phyloP scores from a whole-genome alignment of 495 filamentous ascomycete genomes.

The Penicillium paradoxum region DNA sequence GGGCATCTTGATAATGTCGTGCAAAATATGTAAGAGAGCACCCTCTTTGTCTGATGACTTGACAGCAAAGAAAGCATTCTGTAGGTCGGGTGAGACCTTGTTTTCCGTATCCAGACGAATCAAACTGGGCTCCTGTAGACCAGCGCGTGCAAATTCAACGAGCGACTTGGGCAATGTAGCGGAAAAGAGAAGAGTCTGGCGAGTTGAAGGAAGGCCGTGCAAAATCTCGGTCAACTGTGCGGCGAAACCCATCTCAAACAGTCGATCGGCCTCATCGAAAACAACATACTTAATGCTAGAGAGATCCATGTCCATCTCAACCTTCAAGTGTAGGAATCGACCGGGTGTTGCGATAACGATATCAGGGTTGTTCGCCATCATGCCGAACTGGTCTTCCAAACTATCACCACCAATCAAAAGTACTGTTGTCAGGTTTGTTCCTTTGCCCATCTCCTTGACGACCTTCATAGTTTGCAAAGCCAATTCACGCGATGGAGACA shows the following conservation, averaged over 20 bases:
- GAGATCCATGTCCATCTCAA: slow-evolving; percentile 88
- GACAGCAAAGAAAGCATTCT: slow-evolving; percentile 89
- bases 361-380: slow-evolving; percentile 92
- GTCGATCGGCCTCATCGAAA: slow-evolving; percentile 92
- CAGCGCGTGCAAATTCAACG: slow-evolving; percentile 92
- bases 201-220: slow-evolving; percentile 71
- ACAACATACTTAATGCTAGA: slow-evolving; percentile 85
- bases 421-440: slow-evolving; percentile 83
- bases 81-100: slow-evolving; percentile 89
- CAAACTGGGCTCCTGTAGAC: slow-evolving; percentile 80
- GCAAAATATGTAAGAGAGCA: slow-evolving; percentile 79
- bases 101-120: slow-evolving; percentile 89
- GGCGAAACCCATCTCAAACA: slow-evolving; percentile 98
- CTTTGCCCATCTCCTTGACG: slow-evolving; percentile 85
- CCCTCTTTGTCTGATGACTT: slow-evolving; percentile 92
- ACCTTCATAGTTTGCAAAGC: slow-evolving; percentile 94
- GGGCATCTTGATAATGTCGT: slow-evolving; percentile 91
- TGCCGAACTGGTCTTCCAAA: slow-evolving; percentile 88
- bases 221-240: slow-evolving; percentile 91
- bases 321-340: slow-evolving; percentile 90
- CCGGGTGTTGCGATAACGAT: slow-evolving; percentile 95
- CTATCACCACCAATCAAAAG: slow-evolving; percentile 93
- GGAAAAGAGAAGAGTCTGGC: slow-evolving; percentile 92
- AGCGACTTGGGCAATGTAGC: slow-evolving; percentile 89
- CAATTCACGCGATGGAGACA: slow-evolving; percentile 89